A percentile compares a stretch with the other conserved stretches of the same genome.
phyloP scores from a whole-genome alignment of 2,329 filamentous ascomycete genomes.

The Alternaria ethzedia region DNA sequence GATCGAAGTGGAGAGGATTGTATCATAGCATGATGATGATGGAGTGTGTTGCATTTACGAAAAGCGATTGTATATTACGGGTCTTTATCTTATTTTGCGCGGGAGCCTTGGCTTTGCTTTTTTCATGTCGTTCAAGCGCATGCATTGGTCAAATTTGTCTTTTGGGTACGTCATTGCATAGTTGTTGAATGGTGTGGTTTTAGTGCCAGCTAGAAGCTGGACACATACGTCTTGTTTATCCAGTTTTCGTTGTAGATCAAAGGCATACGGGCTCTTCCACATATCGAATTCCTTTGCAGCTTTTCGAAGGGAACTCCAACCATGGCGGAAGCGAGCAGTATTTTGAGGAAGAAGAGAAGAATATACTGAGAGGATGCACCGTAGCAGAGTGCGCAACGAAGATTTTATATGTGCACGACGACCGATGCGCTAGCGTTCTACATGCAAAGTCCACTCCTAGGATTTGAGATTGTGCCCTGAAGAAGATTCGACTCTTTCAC shows the following conservation, averaged over 20 bases:
- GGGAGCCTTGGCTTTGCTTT: neutral
- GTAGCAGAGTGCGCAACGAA: rapidly evolving
- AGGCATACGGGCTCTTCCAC: neutral
- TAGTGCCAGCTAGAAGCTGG: neutral
- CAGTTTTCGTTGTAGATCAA: neutral
- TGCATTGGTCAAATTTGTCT: neutral
- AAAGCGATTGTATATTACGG: neutral
- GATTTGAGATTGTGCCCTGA: rapidly evolving
- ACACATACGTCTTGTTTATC: neutral
- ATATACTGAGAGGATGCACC: neutral
- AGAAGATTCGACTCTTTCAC: neutral
- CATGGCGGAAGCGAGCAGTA: no score
- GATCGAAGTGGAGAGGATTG: neutral
- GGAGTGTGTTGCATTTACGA: neutral
- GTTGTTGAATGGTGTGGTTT: neutral
- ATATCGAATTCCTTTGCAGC: no score
- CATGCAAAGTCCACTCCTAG: neutral
- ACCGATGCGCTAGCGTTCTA: neutral
- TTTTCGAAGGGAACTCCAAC: no score
- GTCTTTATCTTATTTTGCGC: no score
- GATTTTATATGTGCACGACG: neutral
- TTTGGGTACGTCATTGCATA: neutral
- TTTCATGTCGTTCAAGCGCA: neutral
- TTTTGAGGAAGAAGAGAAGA: no score
- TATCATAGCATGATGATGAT: neutral